These are phyloP conservation scores for Fusarium udum DNA, from an alignment of 2,329 filamentous ascomycete species.

Conservation along the genomic window DNA sequence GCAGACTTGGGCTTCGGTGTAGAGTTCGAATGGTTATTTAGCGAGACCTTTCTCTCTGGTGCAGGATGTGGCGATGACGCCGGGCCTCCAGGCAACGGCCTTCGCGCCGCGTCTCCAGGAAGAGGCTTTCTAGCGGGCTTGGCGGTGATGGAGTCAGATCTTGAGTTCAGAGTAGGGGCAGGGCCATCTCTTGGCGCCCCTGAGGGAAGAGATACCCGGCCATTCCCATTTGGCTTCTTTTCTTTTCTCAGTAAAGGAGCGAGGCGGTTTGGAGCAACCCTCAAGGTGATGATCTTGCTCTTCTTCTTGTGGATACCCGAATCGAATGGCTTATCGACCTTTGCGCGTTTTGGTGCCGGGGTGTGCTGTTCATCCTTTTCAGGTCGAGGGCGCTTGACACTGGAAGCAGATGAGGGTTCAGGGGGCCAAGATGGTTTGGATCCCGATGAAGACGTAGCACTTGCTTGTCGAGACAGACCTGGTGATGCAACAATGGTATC, in stretches of 20 bases:
- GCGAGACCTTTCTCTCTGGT: conserved; percentile 42
- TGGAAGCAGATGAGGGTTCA: conserved; percentile 34
- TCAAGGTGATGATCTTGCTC: conserved; percentile 51
- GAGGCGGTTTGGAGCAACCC: conserved; percentile 48
- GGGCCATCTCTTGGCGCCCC: conserved; percentile 41
- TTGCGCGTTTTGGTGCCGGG: conserved; percentile 52
- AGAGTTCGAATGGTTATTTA: conserved; percentile 35
- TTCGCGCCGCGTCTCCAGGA: conserved; percentile 46
- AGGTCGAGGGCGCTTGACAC: conserved; percentile 49
- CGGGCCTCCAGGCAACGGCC: conserved; percentile 46
- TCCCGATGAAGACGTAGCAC: conserved; percentile 30
- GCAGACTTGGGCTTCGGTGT: conserved; percentile 38
- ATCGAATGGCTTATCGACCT: conserved; percentile 46
- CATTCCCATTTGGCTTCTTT: conserved; percentile 31
- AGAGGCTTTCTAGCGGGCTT: conserved; percentile 52
- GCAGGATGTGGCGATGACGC: conserved; percentile 35
- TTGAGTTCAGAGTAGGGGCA: conserved; percentile 34
- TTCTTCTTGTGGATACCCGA: conserved; percentile 38
- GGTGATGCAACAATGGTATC: conserved; percentile 45
- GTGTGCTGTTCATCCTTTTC: conserved; percentile 50
- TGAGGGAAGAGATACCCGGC: conserved; percentile 49
- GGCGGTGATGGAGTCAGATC: conserved; percentile 44
- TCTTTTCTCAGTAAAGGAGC: conserved; percentile 48
- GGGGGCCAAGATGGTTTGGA: conserved; percentile 32
- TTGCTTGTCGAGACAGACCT: conserved; percentile 37